A percentile compares a stretch with the other conserved stretches of the same genome.
Conservation (phyloP, 352 stramenopile genomes). For the Phytophthora europaea region DNA sequence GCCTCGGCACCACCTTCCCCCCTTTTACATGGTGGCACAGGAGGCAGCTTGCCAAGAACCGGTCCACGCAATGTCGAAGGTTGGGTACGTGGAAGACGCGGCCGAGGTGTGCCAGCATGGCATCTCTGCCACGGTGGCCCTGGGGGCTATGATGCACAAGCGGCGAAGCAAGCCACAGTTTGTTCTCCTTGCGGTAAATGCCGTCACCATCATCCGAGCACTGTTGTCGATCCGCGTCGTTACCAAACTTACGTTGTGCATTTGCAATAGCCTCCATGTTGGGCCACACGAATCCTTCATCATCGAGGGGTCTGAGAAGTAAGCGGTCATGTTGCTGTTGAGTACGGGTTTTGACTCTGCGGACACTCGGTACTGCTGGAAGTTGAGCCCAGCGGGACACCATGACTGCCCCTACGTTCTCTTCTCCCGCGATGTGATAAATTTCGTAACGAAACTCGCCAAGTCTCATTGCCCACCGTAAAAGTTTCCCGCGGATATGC, state of each 20-base stretch:
- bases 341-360: neutral
- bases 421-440: neutral
- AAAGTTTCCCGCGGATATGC: neutral
- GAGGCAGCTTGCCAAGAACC: conserved; percentile 15
- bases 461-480: neutral
- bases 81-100: conserved; percentile 9
- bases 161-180: conserved; percentile 1
- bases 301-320: neutral
- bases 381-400: conserved; percentile 9
- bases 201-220: neutral
- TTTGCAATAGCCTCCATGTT: neutral
- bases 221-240: neutral
- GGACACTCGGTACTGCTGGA: neutral
- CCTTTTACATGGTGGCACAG: conserved; percentile 25
- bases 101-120: conserved; percentile 15
- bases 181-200: neutral
- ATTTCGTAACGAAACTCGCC: neutral
- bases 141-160: conserved; percentile 17
- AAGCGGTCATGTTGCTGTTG: conserved; percentile 4
- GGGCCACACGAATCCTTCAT: conserved; percentile 16
- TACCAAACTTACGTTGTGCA: neutral
- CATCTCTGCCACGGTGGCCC: conserved; percentile 7
- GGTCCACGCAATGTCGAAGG: conserved; percentile 10
- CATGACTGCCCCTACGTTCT: conserved; percentile 22
- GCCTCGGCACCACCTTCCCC: conserved; percentile 16